These are phyloP conservation scores for Brassica rapa DNA, from an alignment of 345 rosid genomes.

Conservation along the genomic window DNA sequence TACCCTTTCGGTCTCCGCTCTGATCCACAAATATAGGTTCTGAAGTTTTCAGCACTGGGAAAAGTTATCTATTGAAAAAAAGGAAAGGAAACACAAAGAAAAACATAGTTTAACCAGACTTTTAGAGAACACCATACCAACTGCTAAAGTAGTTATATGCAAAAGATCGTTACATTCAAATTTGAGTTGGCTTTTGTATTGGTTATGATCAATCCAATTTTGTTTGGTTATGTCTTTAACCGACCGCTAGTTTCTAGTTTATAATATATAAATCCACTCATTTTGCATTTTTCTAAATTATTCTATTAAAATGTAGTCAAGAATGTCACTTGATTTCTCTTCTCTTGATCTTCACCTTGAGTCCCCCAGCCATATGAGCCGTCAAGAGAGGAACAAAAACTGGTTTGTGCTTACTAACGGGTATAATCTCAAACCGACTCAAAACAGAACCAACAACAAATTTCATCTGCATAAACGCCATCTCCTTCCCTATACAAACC, in stretches of 20 bases:
- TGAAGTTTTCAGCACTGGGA: not conserved
- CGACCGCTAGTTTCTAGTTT: no score
- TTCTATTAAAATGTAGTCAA: not conserved
- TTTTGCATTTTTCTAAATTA: not conserved
- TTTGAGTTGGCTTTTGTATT: no score
- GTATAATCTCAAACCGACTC: conserved; percentile 48
- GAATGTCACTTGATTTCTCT: conserved; percentile 25
- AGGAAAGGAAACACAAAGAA: not conserved
- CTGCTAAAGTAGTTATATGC: not conserved
- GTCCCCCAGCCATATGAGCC: conserved; percentile 70
- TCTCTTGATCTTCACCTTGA: conserved; percentile 47
- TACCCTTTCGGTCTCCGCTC: not conserved
- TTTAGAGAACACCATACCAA: not conserved
- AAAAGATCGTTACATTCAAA: no score
- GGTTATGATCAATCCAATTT: no score
- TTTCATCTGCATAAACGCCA: conserved; percentile 76
- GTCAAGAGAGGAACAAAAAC: conserved; percentile 65
- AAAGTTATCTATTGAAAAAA: not conserved
- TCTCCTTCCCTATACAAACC: conserved; percentile 66
- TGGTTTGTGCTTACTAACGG: conserved; percentile 39
- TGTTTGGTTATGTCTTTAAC: no score
- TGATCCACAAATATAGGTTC: not conserved
- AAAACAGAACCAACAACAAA: conserved; percentile 53
- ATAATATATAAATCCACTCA: not conserved
- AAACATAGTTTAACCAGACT: not conserved